Percentiles rank a stretch among this genome's conserved stretches.
These are phyloP conservation scores for Auricularia sp. DNA, from an alignment of 768 basidiomycete genomes.

Conservation along the genomic window DNA sequence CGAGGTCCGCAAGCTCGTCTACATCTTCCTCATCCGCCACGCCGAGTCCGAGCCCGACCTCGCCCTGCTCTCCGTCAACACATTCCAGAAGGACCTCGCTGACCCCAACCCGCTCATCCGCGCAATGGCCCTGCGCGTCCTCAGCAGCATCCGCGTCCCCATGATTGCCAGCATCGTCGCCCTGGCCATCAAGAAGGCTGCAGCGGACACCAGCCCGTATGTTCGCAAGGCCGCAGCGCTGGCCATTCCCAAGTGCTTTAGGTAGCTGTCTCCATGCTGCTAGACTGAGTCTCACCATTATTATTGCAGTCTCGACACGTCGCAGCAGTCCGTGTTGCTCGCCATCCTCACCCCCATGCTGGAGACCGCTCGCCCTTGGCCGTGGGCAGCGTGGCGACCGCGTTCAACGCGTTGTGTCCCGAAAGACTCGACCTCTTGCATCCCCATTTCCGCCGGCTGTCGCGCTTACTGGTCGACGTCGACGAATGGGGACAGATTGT, in stretches of 20 bases:
- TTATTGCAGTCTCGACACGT: conserved; percentile 52
- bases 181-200: conserved; percentile 85
- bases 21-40: conserved; percentile 93
- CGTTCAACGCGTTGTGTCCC: conserved; percentile 82
- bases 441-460: conserved; percentile 75
- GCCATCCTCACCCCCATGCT: conserved; percentile 51
- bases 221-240: conserved; percentile 89
- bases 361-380: conserved; percentile 75
- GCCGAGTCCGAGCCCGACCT: conserved; percentile 91
- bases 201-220: conserved; percentile 85
- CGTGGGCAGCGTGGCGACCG: conserved; percentile 74
- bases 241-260: conserved; percentile 77
- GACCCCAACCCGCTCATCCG: conserved; percentile 90
- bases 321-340: conserved; percentile 64
- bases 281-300: not conserved
- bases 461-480: conserved; percentile 73
- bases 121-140: conserved; percentile 88
- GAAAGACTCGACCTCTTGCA: conserved; percentile 82
- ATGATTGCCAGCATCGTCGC: conserved; percentile 81
- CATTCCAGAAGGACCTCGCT: conserved; percentile 92
- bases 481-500: conserved; percentile 96
- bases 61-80: conserved; percentile 92
- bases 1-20: conserved; percentile 92
- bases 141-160: conserved; percentile 84
- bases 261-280: conserved; percentile 31